phyloP scores from a whole-genome alignment of 2,329 filamentous ascomycete genomes.

The Thielaviopsis punctulata region DNA sequence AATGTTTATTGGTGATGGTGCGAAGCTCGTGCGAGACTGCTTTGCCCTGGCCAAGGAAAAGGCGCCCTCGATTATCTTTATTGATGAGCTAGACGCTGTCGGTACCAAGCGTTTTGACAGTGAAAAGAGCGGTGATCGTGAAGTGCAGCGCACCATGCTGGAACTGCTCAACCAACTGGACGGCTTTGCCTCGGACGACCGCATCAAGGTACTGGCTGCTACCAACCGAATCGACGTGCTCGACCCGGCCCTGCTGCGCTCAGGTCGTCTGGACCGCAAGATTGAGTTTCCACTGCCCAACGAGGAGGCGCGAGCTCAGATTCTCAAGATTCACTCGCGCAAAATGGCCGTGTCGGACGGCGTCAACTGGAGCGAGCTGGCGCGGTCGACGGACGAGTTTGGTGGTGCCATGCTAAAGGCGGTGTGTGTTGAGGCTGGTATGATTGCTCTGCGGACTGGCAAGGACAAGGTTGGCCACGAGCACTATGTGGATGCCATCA shows the following conservation, averaged over 20 bases:
- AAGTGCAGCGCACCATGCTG: constrained; percentile 97
- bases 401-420: constrained; percentile 96
- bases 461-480: constrained; percentile 96
- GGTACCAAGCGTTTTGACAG: constrained; percentile 98
- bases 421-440: constrained; percentile 95
- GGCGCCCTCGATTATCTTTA: constrained; percentile 97
- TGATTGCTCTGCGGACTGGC: constrained; percentile 90
- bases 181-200: constrained; percentile 90
- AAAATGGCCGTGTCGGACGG: constrained; percentile 94
- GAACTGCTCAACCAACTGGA: constrained; percentile 97
- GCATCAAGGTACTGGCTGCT: constrained; percentile 88
- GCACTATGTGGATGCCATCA: constrained; percentile 96
- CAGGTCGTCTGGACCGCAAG: constrained; percentile 84
- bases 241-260: constrained; percentile 78
- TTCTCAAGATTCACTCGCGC: constrained; percentile 88
- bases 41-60: constrained; percentile 98
- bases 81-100: constrained; percentile 95
- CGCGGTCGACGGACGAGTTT: constrained; percentile 94
- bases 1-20: constrained; percentile 98
- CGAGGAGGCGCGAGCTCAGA: constrained; percentile 92
- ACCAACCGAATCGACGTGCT: constrained; percentile 91
- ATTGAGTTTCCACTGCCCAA: constrained; percentile 98
- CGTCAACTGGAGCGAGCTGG: constrained; percentile 92
- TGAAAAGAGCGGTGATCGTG: constrained; percentile 92
- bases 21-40: constrained; percentile 92